Evolutionary conservation across 306 rosid genomes (phyloP).

Genomic region (Sicyos edulis): DNA sequence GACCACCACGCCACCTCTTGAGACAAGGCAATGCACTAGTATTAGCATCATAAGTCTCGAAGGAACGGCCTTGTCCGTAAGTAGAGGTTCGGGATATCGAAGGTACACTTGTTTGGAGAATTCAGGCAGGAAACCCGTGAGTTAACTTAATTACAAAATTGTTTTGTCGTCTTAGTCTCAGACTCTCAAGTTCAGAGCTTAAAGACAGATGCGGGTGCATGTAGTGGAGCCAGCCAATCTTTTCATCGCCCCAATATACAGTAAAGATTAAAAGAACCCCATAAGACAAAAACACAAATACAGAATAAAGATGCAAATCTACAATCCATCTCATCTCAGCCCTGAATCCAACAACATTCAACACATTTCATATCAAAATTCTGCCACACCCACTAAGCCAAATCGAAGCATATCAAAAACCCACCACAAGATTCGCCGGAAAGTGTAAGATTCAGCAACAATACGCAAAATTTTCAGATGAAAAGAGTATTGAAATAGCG

Average conservation of each 20-base stretch:
- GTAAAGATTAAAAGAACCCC: not conserved
- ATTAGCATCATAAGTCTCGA: not conserved
- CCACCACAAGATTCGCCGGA: not conserved
- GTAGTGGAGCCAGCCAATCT: too few species aligned
- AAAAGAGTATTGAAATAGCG: not conserved
- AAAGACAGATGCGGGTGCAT: too few species aligned
- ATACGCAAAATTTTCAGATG: not conserved
- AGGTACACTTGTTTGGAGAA: too few species aligned
- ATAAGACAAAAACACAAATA: not conserved
- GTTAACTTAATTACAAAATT: too few species aligned
- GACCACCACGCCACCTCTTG: too few species aligned
- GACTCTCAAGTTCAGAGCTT: too few species aligned
- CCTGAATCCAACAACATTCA: not conserved
- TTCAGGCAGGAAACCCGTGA: too few species aligned
- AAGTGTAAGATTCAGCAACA: not conserved
- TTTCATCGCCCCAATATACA: too few species aligned
- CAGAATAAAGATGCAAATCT: not conserved
- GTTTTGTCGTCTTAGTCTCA: too few species aligned
- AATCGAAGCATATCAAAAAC: not conserved
- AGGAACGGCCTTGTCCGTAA: too few species aligned
- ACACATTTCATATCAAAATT: not conserved
- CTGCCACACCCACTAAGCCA: not conserved
- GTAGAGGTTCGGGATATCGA: too few species aligned
- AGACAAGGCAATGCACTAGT: not conserved
- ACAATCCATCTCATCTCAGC: too few species aligned